Conservation (phyloP, 1,284 basidiomycete species). For the Trichosporon ovoides region DNA sequence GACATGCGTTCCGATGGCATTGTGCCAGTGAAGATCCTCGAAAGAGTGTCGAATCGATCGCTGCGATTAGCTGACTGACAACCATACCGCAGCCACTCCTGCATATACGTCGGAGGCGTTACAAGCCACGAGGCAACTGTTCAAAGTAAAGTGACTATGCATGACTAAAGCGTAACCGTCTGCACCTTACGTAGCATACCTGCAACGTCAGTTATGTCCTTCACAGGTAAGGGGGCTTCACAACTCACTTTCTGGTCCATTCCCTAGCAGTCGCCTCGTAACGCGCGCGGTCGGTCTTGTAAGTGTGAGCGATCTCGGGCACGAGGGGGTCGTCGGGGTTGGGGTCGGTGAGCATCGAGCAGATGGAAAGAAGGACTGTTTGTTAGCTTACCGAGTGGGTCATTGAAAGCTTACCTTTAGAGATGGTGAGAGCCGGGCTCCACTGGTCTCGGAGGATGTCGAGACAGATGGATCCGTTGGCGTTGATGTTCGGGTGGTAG, state of each 20-base stretch:
- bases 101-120: background rate
- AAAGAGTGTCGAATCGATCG: too few species aligned
- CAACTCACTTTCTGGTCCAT: constrained; percentile 85
- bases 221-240: background rate
- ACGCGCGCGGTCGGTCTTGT: constrained; percentile 89
- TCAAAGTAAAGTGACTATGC: constrained; percentile 9
- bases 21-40: too few species aligned
- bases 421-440: constrained; percentile 97
- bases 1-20: too few species aligned
- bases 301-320: constrained; percentile 61
- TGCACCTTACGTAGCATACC: constrained; percentile 31
- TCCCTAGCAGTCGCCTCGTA: constrained; percentile 94
- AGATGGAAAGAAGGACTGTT: constrained; percentile 84
- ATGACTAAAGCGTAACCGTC: constrained; percentile 6
- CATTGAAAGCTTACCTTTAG: constrained; percentile 66
- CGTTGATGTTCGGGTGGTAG: constrained; percentile 60
- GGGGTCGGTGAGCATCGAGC: constrained; percentile 94
- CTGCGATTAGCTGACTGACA: too few species aligned
- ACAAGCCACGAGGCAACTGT: background rate
- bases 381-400: background rate
- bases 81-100: background rate
- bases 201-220: constrained; percentile 9
- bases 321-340: constrained; percentile 87
- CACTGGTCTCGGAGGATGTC: constrained; percentile 97
- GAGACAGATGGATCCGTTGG: constrained; percentile 88